These are phyloP conservation scores for Cladorrhinum sp. DNA, from an alignment of 2,329 filamentous ascomycete genomes.

Conservation along the genomic window DNA sequence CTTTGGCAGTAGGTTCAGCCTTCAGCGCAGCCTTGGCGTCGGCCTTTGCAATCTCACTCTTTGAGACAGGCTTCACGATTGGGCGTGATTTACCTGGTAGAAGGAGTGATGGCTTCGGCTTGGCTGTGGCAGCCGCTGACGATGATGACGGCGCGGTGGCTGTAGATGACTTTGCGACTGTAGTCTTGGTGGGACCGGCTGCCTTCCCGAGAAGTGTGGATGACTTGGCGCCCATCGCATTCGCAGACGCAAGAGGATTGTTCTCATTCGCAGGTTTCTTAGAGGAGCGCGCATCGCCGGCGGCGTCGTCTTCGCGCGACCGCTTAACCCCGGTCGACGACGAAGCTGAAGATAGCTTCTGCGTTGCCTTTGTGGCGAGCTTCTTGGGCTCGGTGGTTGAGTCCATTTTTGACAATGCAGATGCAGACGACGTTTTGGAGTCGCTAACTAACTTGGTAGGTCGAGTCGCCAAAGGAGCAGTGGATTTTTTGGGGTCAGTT, in stretches of 20 bases:
- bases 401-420: conserved; percentile 14
- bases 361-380: conserved; percentile 13
- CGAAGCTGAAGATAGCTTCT: background rate
- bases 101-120: conserved; percentile 30
- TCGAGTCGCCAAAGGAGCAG: conserved; percentile 10
- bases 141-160: conserved; percentile 18
- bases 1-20: conserved; percentile 13
- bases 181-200: conserved; percentile 28
- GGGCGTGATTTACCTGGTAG: conserved; percentile 50
- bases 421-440: conserved; percentile 10
- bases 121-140: conserved; percentile 25
- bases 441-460: conserved; percentile 4
- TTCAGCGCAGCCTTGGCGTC: conserved; percentile 29
- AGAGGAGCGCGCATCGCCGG: conserved; percentile 32
- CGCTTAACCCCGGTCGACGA: conserved; percentile 34
- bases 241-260: background rate
- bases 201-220: conserved; percentile 16
- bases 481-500: conserved; percentile 15
- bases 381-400: conserved; percentile 21
- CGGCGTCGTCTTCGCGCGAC: conserved; percentile 38
- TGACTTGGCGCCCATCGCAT: conserved; percentile 25
- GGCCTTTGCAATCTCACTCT: conserved; percentile 27
- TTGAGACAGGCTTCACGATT: conserved; percentile 38
- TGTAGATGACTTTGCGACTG: conserved; percentile 19
- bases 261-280: conserved; percentile 38